phyloP scores from a whole-genome alignment of 805 yeast genomes.

The Teunomyces pallodes region DNA sequence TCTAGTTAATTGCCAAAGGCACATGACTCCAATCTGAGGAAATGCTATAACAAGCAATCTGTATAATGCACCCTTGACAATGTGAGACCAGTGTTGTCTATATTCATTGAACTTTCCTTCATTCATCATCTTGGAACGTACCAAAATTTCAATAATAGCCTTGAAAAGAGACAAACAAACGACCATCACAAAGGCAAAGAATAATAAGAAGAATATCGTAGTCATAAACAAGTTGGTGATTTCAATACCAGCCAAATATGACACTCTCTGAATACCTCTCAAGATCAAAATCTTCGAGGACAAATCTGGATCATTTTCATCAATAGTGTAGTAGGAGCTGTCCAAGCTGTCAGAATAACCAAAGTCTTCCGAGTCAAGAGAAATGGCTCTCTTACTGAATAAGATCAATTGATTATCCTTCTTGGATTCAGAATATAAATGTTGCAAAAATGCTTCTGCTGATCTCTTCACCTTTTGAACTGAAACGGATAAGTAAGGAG shows the following conservation, averaged over 20 bases:
- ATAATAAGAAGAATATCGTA: conserved; percentile 76
- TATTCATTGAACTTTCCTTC: conserved; percentile 70
- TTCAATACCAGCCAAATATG: conserved; percentile 81
- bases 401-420: conserved; percentile 10
- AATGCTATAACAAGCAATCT: conserved; percentile 80
- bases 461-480: conserved; percentile 61
- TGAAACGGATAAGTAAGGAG: conserved; percentile 71
- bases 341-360: conserved; percentile 42
- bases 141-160: conserved; percentile 61
- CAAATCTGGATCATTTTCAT: conserved; percentile 61
- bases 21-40: conserved; percentile 79
- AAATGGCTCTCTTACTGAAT: conserved; percentile 28
- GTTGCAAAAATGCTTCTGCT: conserved; percentile 14
- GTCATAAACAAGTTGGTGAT: conserved; percentile 84
- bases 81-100: conserved; percentile 78
- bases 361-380: conserved; percentile 46
- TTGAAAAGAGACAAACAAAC: conserved; percentile 61
- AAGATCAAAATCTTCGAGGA: conserved; percentile 72
- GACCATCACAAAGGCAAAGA: conserved; percentile 64
- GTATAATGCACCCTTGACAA: conserved; percentile 85
- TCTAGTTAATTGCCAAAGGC: conserved; percentile 86
- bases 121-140: conserved; percentile 56
- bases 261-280: conserved; percentile 90
- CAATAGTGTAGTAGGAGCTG: conserved; percentile 57
- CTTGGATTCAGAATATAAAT: conserved; percentile 6